Evolutionary conservation across 257 asterid genomes (phyloP).

Genomic region (Ballota nigra): DNA sequence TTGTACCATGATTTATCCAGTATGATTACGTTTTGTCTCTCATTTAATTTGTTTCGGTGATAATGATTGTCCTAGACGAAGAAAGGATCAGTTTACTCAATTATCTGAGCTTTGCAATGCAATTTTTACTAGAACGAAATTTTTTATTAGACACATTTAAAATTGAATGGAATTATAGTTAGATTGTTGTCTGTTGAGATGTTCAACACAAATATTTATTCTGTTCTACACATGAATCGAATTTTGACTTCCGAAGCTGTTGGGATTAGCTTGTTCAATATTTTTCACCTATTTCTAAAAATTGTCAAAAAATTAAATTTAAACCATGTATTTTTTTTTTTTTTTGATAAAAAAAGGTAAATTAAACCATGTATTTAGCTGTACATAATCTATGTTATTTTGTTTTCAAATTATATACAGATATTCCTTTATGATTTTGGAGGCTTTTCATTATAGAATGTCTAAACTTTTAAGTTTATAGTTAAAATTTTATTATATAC

Average conservation of each 20-base stretch:
- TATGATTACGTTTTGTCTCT: neutral
- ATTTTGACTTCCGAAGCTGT: neutral
- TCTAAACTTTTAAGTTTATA: too few species aligned
- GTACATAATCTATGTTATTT: too few species aligned
- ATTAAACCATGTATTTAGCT: too few species aligned
- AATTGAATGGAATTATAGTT: neutral
- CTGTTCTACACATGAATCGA: neutral
- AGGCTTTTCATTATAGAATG: too few species aligned
- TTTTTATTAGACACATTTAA: neutral
- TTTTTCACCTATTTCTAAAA: too few species aligned
- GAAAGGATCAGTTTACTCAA: neutral
- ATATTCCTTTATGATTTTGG: too few species aligned
- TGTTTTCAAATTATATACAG: too few species aligned
- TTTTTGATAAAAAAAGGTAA: too few species aligned
- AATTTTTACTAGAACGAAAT: neutral
- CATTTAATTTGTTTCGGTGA: neutral
- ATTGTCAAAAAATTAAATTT: too few species aligned
- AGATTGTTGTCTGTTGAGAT: neutral
- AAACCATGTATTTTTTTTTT: too few species aligned
- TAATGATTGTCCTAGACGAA: neutral
- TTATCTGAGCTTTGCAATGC: neutral
- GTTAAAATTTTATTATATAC: too few species aligned
- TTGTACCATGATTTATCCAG: conserved; percentile 12
- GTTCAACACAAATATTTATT: neutral
- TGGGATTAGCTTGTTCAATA: neutral